Evolutionary conservation across 2,329 filamentous ascomycete genomes (phyloP), one percentile per base, ranked within the genome.

Genomic region (Monilinia aucupariae): DNA sequence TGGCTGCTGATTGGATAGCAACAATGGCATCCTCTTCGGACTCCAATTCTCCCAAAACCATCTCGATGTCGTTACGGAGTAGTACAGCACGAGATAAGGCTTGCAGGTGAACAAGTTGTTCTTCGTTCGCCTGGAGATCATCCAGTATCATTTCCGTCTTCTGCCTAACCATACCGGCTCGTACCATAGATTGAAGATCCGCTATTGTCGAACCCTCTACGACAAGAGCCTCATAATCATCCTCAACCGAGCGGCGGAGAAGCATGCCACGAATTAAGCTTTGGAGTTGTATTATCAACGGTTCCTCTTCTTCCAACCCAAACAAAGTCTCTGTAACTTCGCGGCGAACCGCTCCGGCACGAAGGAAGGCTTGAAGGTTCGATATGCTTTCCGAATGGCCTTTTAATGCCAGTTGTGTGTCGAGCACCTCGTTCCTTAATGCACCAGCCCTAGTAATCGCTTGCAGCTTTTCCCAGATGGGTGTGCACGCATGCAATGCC

Each of bases 71-170:
- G 54, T 85, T 83, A 53, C 94, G 86, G 48, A 90, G 79, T 67
- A 96, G 81, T 82, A 96, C 90, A 1, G 91, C 92, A 64, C 93
- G 85, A 39, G 86, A 81, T 9, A 92, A 78, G 34, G 86, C 85
- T 75, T 99, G 94, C 2, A 97, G 79, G 39, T 85, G 78, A 30
- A 85, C 77, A 47, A 92, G 83, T 65, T 86, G 83, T 0, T 85
- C 79, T 45, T 88, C 85, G 68, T 90, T 84, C 2, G 85, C 84
- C 59, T 86, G 79, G 32, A 97, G 83, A 49, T 89, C 82, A 20
- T 87, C 83, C 17, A 96, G 81, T 51, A 93, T 80, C 2, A 81
- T 78, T 54, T 78, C 76, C 43, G 88, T 83, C 52, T 82, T 75
- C 65, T 86, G 79, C 63, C 91, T 83, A 69, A 81, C 81, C 20